Evolutionary conservation across 495 filamentous ascomycete species (phyloP), one percentile per base, ranked within the genome.

Genomic region (Entonaema liquescens): DNA sequence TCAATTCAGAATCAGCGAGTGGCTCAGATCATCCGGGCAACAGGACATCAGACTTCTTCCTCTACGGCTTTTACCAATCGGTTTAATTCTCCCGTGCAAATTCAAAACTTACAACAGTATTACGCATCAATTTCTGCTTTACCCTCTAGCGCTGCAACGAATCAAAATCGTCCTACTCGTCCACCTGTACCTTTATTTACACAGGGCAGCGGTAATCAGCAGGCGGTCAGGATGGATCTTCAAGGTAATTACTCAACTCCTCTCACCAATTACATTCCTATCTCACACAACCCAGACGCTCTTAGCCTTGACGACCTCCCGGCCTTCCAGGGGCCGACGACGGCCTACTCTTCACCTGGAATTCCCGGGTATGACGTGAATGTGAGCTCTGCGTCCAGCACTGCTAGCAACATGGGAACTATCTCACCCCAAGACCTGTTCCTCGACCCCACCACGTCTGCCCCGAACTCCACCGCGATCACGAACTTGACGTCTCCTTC

Each of bases 351-450:
- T 66, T 86, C 86, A 33, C 84, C 86, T 7, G 83, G 81, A 35
- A 76, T 87, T 15, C 78, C 79, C 13, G 80, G 74, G 23, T 78
- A 81, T 52, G 84, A 86, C 75, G 53, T 80, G 65, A 76, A 68
- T 59, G 66, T 71, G 65, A 82, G 82, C 73, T 72, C 76, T 59
- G 79, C 76, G 42, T 76, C 82, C 36, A 78, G 81, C 77, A 68
- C 80, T 23, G 66, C 78, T 50, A 73, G 79, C 71, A 85, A 86
- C 76, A 75, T 87, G 74, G 88, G 83, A 71, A 97, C 94, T 19
- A 86, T 98, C 53, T 98, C 95, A 60, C 95, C 95, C 13, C 89
- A 90, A 77, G 93, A 97, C 71, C 81, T 97, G 47, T 85, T 93
- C 76, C 79, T 91, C 57, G 91, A 93, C 66, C 82, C 85, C 17